Base-by-base conservation (phyloP, 108 stramenopile genomes). In the Schizochytrium sp. region DNA sequence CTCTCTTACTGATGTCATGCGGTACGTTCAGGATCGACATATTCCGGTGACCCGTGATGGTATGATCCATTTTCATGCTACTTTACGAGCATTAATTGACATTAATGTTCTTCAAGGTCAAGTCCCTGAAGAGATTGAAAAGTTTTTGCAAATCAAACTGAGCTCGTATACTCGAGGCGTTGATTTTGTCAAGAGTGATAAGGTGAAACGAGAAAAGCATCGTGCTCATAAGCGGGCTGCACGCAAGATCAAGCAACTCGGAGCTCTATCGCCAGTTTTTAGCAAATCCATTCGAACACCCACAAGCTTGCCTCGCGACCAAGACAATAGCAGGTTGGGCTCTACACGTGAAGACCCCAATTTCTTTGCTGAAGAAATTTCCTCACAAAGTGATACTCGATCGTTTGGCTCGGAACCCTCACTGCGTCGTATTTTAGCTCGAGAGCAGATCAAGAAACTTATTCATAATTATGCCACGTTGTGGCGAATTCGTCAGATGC, bases 51-150 rank as follows among this genome's bases (percentile, higher is more conserved):
- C 76, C 50, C 47, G 53, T 38, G 50, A 83, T n/a, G 76, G 76
- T n/a, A 55, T 83, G 76, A 83, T 83, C 76, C 76, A 83, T 42
- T 83, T 83, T 53, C 53, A 83, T 40, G 76, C 76, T 38, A 83
- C 76, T 5, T 28, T 83, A 40, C 47, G 76, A 5, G 76, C 76
- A 1, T 53, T 83, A 1, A 83, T 83, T 28, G 76, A 83, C 76
- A 83, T 83, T 28, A 83, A 83, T 53, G 76, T 83, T 8, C 76
- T 83, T 10, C 76, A 83, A 42, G 76, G 76, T 42, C 50, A 83
- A 42, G 76, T 83, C 76, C 76, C 76, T 10, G 53, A 83, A 40
- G 76, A 83, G 15, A 40, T 83, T 3, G 76, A 83, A 53, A 55
- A 83, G 47, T 83, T 83, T 42, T 40, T 83, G 76, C 76, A 55